phyloP scores from a whole-genome alignment of 1,139 yeast species.

The Nematodospora anomalae region DNA sequence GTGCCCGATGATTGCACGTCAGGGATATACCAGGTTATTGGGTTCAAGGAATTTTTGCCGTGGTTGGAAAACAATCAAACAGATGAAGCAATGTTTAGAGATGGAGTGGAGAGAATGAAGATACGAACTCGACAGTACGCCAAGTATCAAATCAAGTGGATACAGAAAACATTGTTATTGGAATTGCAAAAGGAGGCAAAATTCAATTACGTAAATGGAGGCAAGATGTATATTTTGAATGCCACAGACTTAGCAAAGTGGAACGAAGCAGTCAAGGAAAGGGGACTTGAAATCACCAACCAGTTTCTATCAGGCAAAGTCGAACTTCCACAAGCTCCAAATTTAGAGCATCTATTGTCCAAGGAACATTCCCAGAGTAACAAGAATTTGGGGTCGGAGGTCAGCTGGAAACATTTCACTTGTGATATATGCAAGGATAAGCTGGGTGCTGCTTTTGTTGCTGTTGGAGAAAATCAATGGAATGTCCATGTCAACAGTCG shows the following conservation, averaged over 20 bases:
- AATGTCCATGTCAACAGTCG: slow-evolving; percentile 63
- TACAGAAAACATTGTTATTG: slow-evolving; percentile 64
- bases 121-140: slow-evolving; percentile 84
- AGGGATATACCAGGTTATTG: slow-evolving; percentile 95
- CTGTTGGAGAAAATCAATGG: slow-evolving; percentile 78
- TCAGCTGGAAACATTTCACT: slow-evolving; percentile 65
- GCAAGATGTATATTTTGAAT: slow-evolving; percentile 66
- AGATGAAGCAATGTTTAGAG: slow-evolving; percentile 27
- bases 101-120: slow-evolving; percentile 76
- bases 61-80: slow-evolving; percentile 47
- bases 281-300: slow-evolving; percentile 55
- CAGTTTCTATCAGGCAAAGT: slow-evolving; percentile 24
- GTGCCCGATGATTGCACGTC: slow-evolving; percentile 49
- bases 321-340: slow-evolving; percentile 41
- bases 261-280: slow-evolving; percentile 52
- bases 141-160: slow-evolving; percentile 91
- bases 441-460: slow-evolving; percentile 54
- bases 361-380: slow-evolving; percentile 2
- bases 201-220: slow-evolving; percentile 56
- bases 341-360: background rate
- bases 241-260: slow-evolving; percentile 71
- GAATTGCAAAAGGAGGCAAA: slow-evolving; percentile 55
- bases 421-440: slow-evolving; percentile 69
- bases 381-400: slow-evolving; percentile 30
- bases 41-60: slow-evolving; percentile 89